These are phyloP conservation scores for Colletotrichum tamarilloi DNA, from an alignment of 2,329 filamentous ascomycete species.

Conservation along the genomic window DNA sequence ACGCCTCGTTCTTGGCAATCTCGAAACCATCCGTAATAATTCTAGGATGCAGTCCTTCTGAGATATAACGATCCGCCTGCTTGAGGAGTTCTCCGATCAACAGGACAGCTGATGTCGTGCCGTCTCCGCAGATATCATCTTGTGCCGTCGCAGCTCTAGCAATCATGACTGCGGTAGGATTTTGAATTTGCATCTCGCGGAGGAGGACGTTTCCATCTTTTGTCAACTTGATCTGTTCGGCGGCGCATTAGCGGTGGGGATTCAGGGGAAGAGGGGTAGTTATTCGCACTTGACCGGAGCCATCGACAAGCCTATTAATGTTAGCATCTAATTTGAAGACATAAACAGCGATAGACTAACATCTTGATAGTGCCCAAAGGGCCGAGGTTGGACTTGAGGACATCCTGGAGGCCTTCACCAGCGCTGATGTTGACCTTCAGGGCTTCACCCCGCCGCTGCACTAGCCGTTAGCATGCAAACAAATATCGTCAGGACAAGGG, in stretches of 20 bases:
- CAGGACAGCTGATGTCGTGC: conserved; percentile 95
- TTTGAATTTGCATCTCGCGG: conserved; percentile 93
- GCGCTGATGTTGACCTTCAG: conserved; percentile 96
- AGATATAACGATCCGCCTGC: conserved; percentile 96
- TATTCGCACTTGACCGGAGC: conserved; percentile 71
- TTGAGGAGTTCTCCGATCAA: conserved; percentile 97
- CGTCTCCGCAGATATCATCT: conserved; percentile 98
- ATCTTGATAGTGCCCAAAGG: conserved; percentile 97
- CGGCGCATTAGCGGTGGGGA: conserved; percentile 25
- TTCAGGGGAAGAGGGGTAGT: conserved; percentile 26
- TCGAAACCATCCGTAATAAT: conserved; percentile 99
- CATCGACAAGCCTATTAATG: conserved; percentile 71
- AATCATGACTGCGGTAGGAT: conserved; percentile 93
- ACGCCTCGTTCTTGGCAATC: conserved; percentile 90
- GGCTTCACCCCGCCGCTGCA: conserved; percentile 93
- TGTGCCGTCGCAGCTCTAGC: conserved; percentile 91
- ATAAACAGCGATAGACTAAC: conserved; percentile 56
- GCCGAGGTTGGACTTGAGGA: conserved; percentile 95
- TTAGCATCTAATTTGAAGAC: conserved; percentile 40
- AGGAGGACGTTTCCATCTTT: conserved; percentile 95
- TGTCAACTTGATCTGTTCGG: conserved; percentile 89
- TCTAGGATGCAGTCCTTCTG: conserved; percentile 94
- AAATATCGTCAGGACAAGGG: conserved; percentile 37
- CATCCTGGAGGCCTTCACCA: conserved; percentile 92
- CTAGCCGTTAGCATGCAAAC: conserved; percentile 53